Percentiles rank a stretch among this genome's conserved stretches.
Conservation (phyloP, 805 yeast genomes). For the Kuraishia ogatae region DNA sequence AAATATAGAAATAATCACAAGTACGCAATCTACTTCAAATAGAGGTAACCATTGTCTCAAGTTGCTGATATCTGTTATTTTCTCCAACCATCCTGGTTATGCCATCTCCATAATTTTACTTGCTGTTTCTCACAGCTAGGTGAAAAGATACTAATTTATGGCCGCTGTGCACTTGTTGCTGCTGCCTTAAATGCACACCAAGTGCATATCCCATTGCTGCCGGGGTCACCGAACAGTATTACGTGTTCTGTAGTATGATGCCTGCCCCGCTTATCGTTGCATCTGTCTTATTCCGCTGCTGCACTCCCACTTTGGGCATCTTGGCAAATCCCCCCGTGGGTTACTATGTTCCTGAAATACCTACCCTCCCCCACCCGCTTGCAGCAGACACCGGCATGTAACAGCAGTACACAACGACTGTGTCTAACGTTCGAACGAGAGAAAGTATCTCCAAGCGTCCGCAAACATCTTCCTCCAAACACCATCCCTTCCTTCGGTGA, state of each 20-base stretch:
- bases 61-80: too few relatives aligned
- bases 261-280: background rate
- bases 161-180: background rate
- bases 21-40: too few relatives aligned
- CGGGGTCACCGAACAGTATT: background rate
- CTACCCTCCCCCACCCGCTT: background rate
- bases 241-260: background rate
- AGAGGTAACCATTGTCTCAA: too few relatives aligned
- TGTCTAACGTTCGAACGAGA: too few relatives aligned
- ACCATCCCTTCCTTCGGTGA: too few relatives aligned
- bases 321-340: background rate
- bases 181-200: background rate
- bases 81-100: too few relatives aligned
- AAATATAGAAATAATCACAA: too few relatives aligned
- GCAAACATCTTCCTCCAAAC: too few relatives aligned
- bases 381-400: background rate
- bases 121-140: background rate
- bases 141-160: background rate
- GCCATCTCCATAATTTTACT: background rate
- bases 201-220: background rate
- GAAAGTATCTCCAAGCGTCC: too few relatives aligned
- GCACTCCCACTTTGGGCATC: background rate
- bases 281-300: background rate
- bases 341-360: background rate
- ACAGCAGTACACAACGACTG: too few relatives aligned